Base-by-base conservation (phyloP, 2,329 filamentous ascomycete species). In the Bipolaris sorokiniana region DNA sequence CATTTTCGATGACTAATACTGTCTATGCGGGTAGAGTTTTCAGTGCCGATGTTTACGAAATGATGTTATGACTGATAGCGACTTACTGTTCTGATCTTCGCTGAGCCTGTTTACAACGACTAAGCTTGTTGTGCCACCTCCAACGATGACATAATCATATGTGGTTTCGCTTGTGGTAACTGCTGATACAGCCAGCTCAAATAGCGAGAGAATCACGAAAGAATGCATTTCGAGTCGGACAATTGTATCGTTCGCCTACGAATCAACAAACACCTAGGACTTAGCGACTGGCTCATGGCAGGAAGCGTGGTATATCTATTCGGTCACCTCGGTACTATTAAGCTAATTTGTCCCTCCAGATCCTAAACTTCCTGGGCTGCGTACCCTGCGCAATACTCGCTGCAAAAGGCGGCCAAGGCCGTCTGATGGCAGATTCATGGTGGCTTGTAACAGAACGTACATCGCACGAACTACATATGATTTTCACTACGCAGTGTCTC, bases 71-170 rank as follows among this genome's bases (percentile, higher is more conserved):
- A 7, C 6, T 3, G 41, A 9, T 7, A 18, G 18, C 31, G 36
- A 44, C 58, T 48, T 54, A 57, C 56, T 59, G 16, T 34, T 52
- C 13, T 37, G 51, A 23, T 67, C 54, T 48, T 68, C 61, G 33
- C 60, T 59, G 5, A 71, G 45, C 15, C 68, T 51, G 15, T 67
- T 61, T 15, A 67, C 67, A 36, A 70, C 55, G 2, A 62, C 58
- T 4, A 68, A 46, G 9, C 67, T 67, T 6, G 60, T 58, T 15
- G 61, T 58, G 6, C 67, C 67, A 22, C 63, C 69, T n/a, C 68
- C 68, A 13, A 69, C 54, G 38, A 71, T 61, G 11, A 72, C 51
- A 49, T 66, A 71, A 36, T 71, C 68, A 42, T 65, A 67, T 13
- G 56, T 60, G 5, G 52, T 47, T 31, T 41, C 22, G 10, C 34